A percentile compares a stretch with the other conserved stretches of the same genome.
Conservation (phyloP, 2,329 filamentous ascomycete species). For the Nigrospora osmanthi region DNA sequence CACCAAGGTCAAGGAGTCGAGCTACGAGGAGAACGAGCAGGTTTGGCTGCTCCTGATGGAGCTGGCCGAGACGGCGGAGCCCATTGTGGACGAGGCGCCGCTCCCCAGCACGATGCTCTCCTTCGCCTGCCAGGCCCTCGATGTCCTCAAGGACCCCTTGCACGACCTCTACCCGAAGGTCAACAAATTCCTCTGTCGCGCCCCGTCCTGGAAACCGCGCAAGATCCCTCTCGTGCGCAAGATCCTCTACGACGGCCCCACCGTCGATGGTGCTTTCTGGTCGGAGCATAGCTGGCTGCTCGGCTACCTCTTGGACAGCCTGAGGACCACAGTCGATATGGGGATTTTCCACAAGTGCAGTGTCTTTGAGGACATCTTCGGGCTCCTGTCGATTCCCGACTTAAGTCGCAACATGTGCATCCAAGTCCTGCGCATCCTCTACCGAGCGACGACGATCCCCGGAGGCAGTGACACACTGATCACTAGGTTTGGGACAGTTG, state of each 20-base stretch:
- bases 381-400: conserved; percentile 19
- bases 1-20: conserved; percentile 55
- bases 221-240: conserved; percentile 64
- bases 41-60: conserved; percentile 76
- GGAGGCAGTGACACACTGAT: conserved; percentile 24
- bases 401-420: conserved; percentile 16
- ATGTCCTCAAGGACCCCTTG: conserved; percentile 66
- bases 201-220: conserved; percentile 67
- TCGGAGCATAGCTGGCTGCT: conserved; percentile 23
- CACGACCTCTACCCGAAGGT: conserved; percentile 81
- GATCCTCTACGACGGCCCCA: conserved; percentile 44
- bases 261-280: conserved; percentile 21
- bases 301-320: conserved; percentile 19
- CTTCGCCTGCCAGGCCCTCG: conserved; percentile 64
- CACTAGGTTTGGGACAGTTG: conserved; percentile 20
- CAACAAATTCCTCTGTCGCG: conserved; percentile 74
- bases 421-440: conserved; percentile 18
- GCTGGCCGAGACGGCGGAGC: conserved; percentile 63
- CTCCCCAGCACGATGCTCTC: conserved; percentile 69
- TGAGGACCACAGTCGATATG: conserved; percentile 18
- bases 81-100: conserved; percentile 43
- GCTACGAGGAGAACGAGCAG: conserved; percentile 68
- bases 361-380: conserved; percentile 44
- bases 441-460: conserved; percentile 16
- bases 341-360: conserved; percentile 24